These are phyloP conservation scores for Nematocida sp. DNA, from an alignment of 371 early-diverging fungal genomes.

Conservation along the genomic window DNA sequence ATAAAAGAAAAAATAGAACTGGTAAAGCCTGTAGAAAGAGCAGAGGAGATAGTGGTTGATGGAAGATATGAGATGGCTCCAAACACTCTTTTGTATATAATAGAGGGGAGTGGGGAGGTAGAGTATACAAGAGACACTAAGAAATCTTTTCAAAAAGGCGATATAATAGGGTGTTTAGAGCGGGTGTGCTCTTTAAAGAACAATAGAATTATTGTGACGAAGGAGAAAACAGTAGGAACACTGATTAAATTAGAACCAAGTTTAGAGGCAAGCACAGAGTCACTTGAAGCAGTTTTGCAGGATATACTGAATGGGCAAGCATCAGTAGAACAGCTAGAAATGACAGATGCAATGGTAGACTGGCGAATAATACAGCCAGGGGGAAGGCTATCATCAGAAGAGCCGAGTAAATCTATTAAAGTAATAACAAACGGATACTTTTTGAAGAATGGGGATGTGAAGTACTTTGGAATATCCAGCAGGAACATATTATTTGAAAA, in stretches of 20 bases:
- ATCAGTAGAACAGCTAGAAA: constrained; percentile 4
- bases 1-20: background rate
- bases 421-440: constrained; percentile 40
- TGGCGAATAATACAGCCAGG: constrained; percentile 49
- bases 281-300: background rate
- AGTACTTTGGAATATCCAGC: constrained; percentile 51
- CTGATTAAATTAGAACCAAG: background rate
- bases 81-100: constrained; percentile 15
- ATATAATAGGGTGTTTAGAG: constrained; percentile 3
- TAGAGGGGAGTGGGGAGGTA: constrained; percentile 5
- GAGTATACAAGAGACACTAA: background rate
- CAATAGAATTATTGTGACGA: background rate
- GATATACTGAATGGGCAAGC: constrained; percentile 3
- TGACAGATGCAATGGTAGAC: constrained; percentile 31
- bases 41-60: background rate
- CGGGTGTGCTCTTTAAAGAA: background rate
- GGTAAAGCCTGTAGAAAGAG: constrained; percentile 1
- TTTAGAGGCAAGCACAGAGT: background rate
- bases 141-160: background rate
- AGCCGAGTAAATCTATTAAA: background rate
- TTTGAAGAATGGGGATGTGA: constrained; percentile 40
- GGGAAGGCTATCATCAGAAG: constrained; percentile 16
- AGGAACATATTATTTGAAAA: constrained; percentile 35
- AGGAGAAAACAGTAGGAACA: background rate
- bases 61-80: background rate